These are phyloP conservation scores for Babesia ovata DNA, from an alignment of 169 alveolate species.

Conservation along the genomic window DNA sequence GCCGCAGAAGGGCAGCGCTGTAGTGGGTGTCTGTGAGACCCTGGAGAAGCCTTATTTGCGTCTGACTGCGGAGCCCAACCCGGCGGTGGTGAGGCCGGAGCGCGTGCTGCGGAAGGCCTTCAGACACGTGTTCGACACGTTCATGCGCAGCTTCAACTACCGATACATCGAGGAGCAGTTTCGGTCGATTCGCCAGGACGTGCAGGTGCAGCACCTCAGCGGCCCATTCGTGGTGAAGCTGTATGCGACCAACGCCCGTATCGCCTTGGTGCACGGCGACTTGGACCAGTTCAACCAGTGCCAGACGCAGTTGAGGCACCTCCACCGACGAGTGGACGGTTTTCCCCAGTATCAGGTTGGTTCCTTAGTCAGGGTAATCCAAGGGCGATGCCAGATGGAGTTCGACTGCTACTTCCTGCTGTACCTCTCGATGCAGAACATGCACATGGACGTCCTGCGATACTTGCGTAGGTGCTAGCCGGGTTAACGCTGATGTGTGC, in stretches of 20 bases:
- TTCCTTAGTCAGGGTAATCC: not conserved
- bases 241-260: slow-evolving; percentile 91
- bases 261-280: slow-evolving; percentile 90
- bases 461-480: slow-evolving; percentile 32
- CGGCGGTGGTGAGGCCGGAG: slow-evolving; percentile 61
- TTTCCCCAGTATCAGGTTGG: slow-evolving; percentile 1
- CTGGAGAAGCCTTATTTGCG: slow-evolving; percentile 63
- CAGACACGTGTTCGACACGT: slow-evolving; percentile 70
- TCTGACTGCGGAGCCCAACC: slow-evolving; percentile 66
- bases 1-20: slow-evolving; percentile 21
- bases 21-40: slow-evolving; percentile 50
- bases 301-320: slow-evolving; percentile 87
- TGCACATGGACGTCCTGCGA: slow-evolving; percentile 67
- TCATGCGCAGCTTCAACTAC: slow-evolving; percentile 75
- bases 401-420: slow-evolving; percentile 68
- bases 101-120: slow-evolving; percentile 59
- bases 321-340: slow-evolving; percentile 50
- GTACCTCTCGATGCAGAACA: slow-evolving; percentile 75
- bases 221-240: slow-evolving; percentile 87
- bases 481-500: not conserved
- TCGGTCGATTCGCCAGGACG: slow-evolving; percentile 91
- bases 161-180: slow-evolving; percentile 87
- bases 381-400: slow-evolving; percentile 22
- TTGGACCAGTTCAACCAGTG: slow-evolving; percentile 93
- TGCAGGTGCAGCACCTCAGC: slow-evolving; percentile 90